Evolutionary conservation across 2,329 filamentous ascomycete genomes (phyloP).

Genomic region (Cladophialophora psammophila): DNA sequence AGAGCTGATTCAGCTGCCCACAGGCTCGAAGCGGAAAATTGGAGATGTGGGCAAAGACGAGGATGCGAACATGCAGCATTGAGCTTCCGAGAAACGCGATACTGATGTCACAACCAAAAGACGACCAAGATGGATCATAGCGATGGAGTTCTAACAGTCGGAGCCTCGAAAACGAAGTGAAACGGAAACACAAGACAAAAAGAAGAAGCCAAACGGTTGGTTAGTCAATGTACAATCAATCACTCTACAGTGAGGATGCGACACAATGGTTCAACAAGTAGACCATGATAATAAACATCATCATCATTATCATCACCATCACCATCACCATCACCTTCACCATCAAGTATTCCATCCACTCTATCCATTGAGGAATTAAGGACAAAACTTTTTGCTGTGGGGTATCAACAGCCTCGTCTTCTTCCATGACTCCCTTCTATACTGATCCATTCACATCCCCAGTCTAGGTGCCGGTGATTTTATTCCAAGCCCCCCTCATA

Average conservation of each 20-base stretch:
- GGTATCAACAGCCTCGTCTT: not conserved
- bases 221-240: not conserved
- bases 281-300: not conserved
- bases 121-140: not conserved
- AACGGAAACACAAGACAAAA: not conserved
- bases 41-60: slow-evolving; percentile 36
- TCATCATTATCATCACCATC: not conserved
- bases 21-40: slow-evolving; percentile 39
- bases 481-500: slow-evolving; percentile 24
- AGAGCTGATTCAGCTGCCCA: slow-evolving; percentile 11
- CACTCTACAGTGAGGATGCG: not conserved
- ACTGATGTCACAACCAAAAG: slow-evolving; percentile 1
- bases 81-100: slow-evolving; percentile 6
- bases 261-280: not conserved
- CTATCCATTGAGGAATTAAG: too few species aligned
- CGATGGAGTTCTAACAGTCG: slow-evolving; percentile 5
- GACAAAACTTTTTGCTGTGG: not conserved
- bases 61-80: slow-evolving; percentile 32
- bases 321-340: not conserved
- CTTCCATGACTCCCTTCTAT: not conserved
- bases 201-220: not conserved
- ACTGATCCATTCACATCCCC: not conserved
- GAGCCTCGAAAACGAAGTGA: not conserved
- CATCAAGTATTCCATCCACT: too few species aligned
- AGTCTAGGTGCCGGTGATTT: not conserved